Base-by-base conservation (phyloP, 2,329 filamentous ascomycete genomes). In the Exophiala calicioides region DNA sequence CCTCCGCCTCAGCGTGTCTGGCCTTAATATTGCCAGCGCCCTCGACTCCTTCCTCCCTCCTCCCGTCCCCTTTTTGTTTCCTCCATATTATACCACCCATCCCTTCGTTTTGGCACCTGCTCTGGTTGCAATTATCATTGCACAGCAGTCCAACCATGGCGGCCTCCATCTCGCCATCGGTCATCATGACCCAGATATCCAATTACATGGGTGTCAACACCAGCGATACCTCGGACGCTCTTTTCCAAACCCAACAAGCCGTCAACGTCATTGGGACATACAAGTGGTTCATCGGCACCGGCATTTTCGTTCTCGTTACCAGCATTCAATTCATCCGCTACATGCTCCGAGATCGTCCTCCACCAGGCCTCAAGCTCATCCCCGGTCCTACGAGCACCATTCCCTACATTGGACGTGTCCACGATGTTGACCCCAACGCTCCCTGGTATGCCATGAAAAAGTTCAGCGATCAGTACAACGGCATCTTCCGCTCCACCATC, bases 251-350 rank as follows among this genome's bases (percentile, higher is more conserved):
- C 9, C 49, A 56, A 33, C 46, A 37, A 20, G 57, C 53, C 6
- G 44, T 55, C 29, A 53, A 50, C 26, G 53, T 49, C 41, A 56
- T 59, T 38, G 53, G 53, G 3, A 58, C 53, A 40, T 56, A 59
- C 57, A 59, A 59, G 35, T 59, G 57, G 57, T 55, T 58, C 48
- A 59, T 59, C 42, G 57, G 57, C 18, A 59, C 50, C 15, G 48
- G 38, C 33, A 56, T 59, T 42, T 59, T 59, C 37, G 35, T 55
- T 32, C 51, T 59, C 9, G 53, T 57, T 8, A 50, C 53, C 23
- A 30, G 47, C 5, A 53, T 57, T 29, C 57, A 57, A 35, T 29
- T 58, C 23, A 52, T 98, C 44, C 53, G 52, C 33, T 59, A 59
- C 46, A 44, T 46, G 39, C 48, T 55, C n/a, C 43, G 51, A 31